Conservation (phyloP, 176 grass and related monocot genomes). For the Panicum miliaceum region DNA sequence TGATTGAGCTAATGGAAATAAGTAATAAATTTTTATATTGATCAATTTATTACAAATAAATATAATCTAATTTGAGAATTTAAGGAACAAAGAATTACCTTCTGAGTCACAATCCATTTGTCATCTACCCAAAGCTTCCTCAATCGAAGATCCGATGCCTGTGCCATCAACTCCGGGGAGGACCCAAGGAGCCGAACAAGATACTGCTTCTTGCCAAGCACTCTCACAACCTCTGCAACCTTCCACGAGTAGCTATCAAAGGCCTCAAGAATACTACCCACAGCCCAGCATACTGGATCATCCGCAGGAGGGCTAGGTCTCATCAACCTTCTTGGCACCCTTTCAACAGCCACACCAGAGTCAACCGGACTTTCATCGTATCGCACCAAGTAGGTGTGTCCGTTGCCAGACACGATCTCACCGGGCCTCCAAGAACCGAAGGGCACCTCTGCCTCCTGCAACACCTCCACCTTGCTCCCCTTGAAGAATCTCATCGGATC, state of each 20-base stretch:
- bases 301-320: slow-evolving; percentile 51
- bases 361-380: slow-evolving; percentile 43
- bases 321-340: slow-evolving; percentile 64
- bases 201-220: slow-evolving; percentile 53
- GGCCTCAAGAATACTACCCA: slow-evolving; percentile 63
- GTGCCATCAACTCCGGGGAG: slow-evolving; percentile 54
- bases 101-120: slow-evolving; percentile 70
- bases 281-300: slow-evolving; percentile 38
- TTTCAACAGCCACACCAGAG: slow-evolving; percentile 41
- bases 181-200: slow-evolving; percentile 66
- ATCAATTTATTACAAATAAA: slow-evolving; percentile 10
- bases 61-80: slow-evolving; percentile 5
- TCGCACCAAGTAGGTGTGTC: slow-evolving; percentile 63
- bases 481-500: slow-evolving; percentile 64
- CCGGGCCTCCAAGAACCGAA: slow-evolving; percentile 68
- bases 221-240: slow-evolving; percentile 55
- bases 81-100: slow-evolving; percentile 63
- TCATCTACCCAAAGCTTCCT: slow-evolving; percentile 69
- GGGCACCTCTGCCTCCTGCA: slow-evolving; percentile 50
- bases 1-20: not conserved
- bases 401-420: slow-evolving; percentile 79
- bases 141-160: slow-evolving; percentile 53
- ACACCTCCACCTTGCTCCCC: slow-evolving; percentile 69
- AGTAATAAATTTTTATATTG: slow-evolving; percentile 7
- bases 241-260: slow-evolving; percentile 80